A percentile compares a stretch with the other conserved stretches of the same genome.
Evolutionary conservation across 2,329 filamentous ascomycete species (phyloP).

Genomic region (Fusarium denticulatum): DNA sequence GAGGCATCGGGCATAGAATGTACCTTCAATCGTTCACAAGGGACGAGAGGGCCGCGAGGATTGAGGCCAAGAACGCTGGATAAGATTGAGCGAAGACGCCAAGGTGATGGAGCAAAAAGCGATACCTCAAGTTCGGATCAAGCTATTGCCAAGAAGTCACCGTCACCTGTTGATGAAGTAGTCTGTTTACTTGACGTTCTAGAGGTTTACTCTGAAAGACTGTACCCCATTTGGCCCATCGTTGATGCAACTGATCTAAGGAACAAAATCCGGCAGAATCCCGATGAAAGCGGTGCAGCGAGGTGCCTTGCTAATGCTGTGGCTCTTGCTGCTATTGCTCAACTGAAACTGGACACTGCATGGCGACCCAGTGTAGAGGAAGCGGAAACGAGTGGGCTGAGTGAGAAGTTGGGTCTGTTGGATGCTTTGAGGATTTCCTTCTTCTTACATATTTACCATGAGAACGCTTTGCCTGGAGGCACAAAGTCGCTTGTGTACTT

Average conservation of each 20-base stretch:
- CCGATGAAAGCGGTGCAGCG: constrained; percentile 45
- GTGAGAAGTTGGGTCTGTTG: constrained; percentile 47
- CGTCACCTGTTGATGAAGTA: constrained; percentile 32
- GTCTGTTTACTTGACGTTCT: constrained; percentile 46
- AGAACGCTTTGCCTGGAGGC: constrained; percentile 58
- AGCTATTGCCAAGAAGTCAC: neutral
- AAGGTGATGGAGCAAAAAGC: constrained; percentile 14
- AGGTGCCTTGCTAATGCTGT: constrained; percentile 57
- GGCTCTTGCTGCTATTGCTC: constrained; percentile 59
- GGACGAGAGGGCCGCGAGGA: constrained; percentile 57
- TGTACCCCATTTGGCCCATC: constrained; percentile 64
- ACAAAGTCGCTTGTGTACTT: constrained; percentile 59
- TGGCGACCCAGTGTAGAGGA: constrained; percentile 42
- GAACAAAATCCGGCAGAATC: constrained; percentile 47
- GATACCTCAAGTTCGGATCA: constrained; percentile 11
- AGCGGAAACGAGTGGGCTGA: constrained; percentile 42
- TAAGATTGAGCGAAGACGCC: constrained; percentile 49
- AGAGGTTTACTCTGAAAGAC: constrained; percentile 59
- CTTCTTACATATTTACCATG: constrained; percentile 63
- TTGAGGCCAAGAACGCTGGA: constrained; percentile 57
- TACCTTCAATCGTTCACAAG: constrained; percentile 59
- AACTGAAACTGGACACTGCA: constrained; percentile 54
- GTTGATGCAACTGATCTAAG: constrained; percentile 57
- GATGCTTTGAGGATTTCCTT: constrained; percentile 58
- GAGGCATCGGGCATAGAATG: constrained; percentile 56